These are phyloP conservation scores for Geotrichum phurueaensis DNA, from an alignment of 1,139 yeast genomes.

Conservation along the genomic window DNA sequence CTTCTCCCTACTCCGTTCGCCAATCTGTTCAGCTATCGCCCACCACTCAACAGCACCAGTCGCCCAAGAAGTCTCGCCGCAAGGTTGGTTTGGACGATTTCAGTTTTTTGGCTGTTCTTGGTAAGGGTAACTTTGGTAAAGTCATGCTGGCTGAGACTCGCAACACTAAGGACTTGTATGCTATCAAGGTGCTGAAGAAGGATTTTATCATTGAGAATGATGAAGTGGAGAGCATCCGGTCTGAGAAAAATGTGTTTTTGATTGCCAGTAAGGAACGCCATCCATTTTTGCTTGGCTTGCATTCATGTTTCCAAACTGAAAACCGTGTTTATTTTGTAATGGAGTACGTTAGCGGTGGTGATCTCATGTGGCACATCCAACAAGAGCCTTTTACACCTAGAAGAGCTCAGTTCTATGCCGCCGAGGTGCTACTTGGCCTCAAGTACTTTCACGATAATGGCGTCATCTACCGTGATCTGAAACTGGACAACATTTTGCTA, in stretches of 20 bases:
- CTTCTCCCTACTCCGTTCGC: background rate
- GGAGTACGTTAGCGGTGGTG: conserved; percentile 98
- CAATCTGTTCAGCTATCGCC: conserved; percentile 6
- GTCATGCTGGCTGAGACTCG: conserved; percentile 95
- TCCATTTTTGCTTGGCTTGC: conserved; percentile 85
- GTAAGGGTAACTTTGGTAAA: conserved; percentile 97
- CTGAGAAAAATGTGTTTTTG: conserved; percentile 87
- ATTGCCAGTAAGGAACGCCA: conserved; percentile 86
- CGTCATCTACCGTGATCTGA: conserved; percentile 91
- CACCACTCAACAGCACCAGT: conserved; percentile 14
- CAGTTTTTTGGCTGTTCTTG: conserved; percentile 86
- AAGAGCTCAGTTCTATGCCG: conserved; percentile 94
- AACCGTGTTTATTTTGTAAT: conserved; percentile 94
- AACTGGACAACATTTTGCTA: conserved; percentile 83
- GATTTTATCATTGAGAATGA: conserved; percentile 92
- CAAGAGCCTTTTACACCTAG: conserved; percentile 81
- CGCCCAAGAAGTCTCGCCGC: conserved; percentile 34
- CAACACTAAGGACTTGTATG: conserved; percentile 71
- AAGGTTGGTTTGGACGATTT: conserved; percentile 93
- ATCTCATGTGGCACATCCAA: conserved; percentile 98
- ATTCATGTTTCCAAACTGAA: conserved; percentile 96
- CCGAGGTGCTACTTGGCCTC: conserved; percentile 85
- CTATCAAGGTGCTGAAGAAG: conserved; percentile 91
- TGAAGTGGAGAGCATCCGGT: conserved; percentile 90
- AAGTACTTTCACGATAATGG: conserved; percentile 94